These are phyloP conservation scores for Aureobasidium zeae DNA, from an alignment of 2,329 filamentous ascomycete species.

Conservation along the genomic window DNA sequence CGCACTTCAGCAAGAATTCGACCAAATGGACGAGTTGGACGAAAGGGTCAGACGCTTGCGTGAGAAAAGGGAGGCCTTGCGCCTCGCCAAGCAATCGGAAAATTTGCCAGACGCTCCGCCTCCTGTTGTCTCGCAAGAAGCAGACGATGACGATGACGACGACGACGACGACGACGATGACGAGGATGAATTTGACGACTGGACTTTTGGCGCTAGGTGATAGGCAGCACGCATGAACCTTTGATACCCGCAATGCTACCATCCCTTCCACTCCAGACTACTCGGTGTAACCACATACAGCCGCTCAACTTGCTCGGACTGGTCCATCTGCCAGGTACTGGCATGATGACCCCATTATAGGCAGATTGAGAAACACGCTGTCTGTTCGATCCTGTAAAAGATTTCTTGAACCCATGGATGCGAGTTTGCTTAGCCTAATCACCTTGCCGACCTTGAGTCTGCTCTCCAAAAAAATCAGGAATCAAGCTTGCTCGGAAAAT, in stretches of 20 bases:
- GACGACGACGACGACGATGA: constrained; percentile 22
- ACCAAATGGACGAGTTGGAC: constrained; percentile 42
- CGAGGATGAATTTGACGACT: constrained; percentile 20
- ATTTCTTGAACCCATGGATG: no score
- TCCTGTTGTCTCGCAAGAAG: background rate
- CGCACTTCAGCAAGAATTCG: constrained; percentile 40
- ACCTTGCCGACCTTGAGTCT: no score
- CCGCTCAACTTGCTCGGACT: no score
- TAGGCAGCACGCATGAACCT: background rate
- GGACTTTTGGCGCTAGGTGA: constrained; percentile 20
- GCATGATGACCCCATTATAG: no score
- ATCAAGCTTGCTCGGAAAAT: no score
- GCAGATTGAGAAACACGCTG: no score
- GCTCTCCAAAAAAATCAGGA: no score
- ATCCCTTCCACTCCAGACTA: background rate
- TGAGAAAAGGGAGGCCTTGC: constrained; percentile 38
- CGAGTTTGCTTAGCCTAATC: no score
- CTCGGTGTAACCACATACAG: no score
- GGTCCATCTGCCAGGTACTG: no score
- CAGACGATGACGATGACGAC: constrained; percentile 11
- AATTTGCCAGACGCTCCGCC: constrained; percentile 5
- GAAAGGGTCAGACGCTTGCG: constrained; percentile 36
- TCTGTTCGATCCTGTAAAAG: no score
- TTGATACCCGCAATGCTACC: constrained; percentile 14
- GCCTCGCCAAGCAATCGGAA: constrained; percentile 19